phyloP scores from a whole-genome alignment of 208 protist species.

The Porcisia hertigi region DNA sequence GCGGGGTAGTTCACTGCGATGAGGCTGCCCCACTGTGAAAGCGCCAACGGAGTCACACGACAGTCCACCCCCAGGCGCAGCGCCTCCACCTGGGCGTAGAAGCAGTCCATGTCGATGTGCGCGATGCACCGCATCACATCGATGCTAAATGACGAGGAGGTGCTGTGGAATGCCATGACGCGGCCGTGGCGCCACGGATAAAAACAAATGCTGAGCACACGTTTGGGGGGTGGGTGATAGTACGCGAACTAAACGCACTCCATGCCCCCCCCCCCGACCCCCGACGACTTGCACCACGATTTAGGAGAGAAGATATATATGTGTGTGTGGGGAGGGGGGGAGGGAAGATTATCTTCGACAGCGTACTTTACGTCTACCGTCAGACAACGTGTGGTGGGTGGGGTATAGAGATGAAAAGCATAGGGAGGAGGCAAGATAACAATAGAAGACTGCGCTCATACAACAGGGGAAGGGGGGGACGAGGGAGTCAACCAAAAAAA shows the following conservation, averaged over 20 bases:
- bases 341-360: too few relatives aligned
- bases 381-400: too few relatives aligned
- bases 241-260: not conserved
- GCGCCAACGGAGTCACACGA: slow-evolving; percentile 59
- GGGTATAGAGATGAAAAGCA: too few relatives aligned
- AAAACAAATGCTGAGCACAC: not conserved
- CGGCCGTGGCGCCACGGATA: not conserved
- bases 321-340: not conserved
- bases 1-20: slow-evolving; percentile 92
- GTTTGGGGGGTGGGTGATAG: not conserved
- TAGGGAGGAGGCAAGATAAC: too few relatives aligned
- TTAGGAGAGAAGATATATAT: not conserved
- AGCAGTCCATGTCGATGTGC: slow-evolving; percentile 94
- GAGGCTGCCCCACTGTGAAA: slow-evolving; percentile 77
- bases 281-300: not conserved
- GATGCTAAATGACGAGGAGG: not conserved
- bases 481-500: too few relatives aligned
- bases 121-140: slow-evolving; percentile 54
- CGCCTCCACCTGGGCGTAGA: slow-evolving; percentile 92
- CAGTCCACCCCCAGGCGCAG: slow-evolving; percentile 79
- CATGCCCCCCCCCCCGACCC: too few relatives aligned
- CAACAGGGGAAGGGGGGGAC: too few relatives aligned
- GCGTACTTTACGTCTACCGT: too few relatives aligned
- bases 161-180: not conserved
- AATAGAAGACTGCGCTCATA: too few relatives aligned